These are phyloP conservation scores for Acanthochlamys bracteata DNA, from an alignment of 106 monocot genomes.

Conservation along the genomic window DNA sequence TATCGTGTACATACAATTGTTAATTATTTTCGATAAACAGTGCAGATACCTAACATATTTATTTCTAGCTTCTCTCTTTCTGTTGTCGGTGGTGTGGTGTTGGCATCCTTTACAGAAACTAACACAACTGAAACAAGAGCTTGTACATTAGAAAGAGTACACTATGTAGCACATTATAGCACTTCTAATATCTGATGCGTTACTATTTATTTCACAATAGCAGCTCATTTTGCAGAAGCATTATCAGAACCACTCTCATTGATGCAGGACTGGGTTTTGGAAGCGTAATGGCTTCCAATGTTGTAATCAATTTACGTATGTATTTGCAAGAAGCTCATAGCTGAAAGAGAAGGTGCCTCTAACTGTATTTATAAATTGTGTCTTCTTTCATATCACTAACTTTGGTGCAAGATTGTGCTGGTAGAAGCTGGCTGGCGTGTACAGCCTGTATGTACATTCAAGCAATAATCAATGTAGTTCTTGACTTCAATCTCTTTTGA, in stretches of 20 bases:
- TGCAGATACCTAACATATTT: slow-evolving; percentile 40
- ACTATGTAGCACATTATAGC: not conserved
- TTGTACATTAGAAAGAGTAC: not conserved
- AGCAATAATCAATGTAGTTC: too few species aligned
- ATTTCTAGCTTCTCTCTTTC: slow-evolving; percentile 44
- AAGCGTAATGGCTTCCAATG: slow-evolving; percentile 99
- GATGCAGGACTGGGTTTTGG: slow-evolving; percentile 43
- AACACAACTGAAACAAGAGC: slow-evolving; percentile 60
- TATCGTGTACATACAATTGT: too few species aligned
- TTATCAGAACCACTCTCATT: not conserved
- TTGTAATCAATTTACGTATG: slow-evolving; percentile 86
- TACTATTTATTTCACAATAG: not conserved
- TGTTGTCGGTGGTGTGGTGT: slow-evolving; percentile 65
- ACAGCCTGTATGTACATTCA: too few species aligned
- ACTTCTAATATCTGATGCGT: not conserved
- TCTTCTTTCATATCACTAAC: not conserved
- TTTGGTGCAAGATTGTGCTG: not conserved
- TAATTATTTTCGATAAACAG: too few species aligned
- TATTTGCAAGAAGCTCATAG: slow-evolving; percentile 92
- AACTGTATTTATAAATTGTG: not conserved
- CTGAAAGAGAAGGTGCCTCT: slow-evolving; percentile 65
- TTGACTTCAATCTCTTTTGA: slow-evolving; percentile 10
- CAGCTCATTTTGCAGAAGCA: not conserved
- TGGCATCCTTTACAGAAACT: slow-evolving; percentile 63
- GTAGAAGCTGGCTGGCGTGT: not conserved